Evolutionary conservation across 768 basidiomycete species (phyloP).

Genomic region (Hericium coralloides): DNA sequence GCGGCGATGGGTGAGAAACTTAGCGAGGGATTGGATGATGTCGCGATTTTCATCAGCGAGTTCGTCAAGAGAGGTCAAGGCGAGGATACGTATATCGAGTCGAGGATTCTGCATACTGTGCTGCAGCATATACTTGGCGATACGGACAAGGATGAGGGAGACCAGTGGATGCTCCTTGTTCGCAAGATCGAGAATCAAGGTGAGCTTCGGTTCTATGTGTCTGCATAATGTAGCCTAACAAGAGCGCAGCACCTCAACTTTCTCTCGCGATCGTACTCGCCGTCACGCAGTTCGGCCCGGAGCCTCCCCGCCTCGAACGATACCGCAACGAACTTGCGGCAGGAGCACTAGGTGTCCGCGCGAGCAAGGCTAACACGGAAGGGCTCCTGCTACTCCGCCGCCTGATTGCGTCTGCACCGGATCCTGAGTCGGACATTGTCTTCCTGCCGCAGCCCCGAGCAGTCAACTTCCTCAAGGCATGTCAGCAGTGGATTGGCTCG

Average conservation of each 20-base stretch:
- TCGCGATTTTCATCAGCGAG: slow-evolving; percentile 25
- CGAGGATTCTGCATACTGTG: slow-evolving; percentile 51
- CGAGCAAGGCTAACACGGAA: slow-evolving; percentile 52
- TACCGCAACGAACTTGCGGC: slow-evolving; percentile 89
- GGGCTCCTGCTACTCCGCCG: slow-evolving; percentile 64
- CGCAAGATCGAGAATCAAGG: slow-evolving; percentile 55
- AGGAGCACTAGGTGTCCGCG: slow-evolving; percentile 56
- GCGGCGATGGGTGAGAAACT: slow-evolving; percentile 22
- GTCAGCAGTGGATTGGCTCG: slow-evolving; percentile 71
- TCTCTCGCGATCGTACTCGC: slow-evolving; percentile 58
- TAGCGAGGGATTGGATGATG: slow-evolving; percentile 11
- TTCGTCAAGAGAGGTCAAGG: slow-evolving; percentile 23
- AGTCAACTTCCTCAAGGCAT: slow-evolving; percentile 78
- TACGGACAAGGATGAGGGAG: slow-evolving; percentile 55
- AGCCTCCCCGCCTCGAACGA: slow-evolving; percentile 64
- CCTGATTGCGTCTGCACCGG: slow-evolving; percentile 66
- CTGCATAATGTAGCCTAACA: background rate
- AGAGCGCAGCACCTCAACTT: slow-evolving; percentile 52
- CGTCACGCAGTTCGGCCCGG: slow-evolving; percentile 52
- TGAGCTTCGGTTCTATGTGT: slow-evolving; percentile 22
- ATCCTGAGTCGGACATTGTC: slow-evolving; percentile 65
- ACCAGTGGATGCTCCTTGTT: slow-evolving; percentile 68
- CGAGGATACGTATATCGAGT: slow-evolving; percentile 42
- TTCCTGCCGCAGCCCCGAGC: slow-evolving; percentile 83
- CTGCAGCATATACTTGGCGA: slow-evolving; percentile 53